These are phyloP conservation scores for Neckera pumila DNA, from an alignment of 225 moss, liverwort and hornwort species.

Conservation along the genomic window DNA sequence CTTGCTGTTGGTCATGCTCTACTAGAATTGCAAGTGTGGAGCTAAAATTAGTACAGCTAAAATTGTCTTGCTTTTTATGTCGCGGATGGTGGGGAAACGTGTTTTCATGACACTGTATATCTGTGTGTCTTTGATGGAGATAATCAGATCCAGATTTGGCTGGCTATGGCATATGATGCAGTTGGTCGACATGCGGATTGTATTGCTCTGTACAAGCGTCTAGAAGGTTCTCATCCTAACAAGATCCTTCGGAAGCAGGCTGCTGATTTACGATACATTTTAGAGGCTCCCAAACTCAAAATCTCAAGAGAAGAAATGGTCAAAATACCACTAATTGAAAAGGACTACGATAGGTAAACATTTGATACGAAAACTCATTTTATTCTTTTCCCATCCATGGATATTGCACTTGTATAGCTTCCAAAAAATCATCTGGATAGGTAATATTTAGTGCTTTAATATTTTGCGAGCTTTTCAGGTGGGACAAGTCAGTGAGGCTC, in stretches of 20 bases:
- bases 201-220: constrained; percentile 75
- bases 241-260: constrained; percentile 73
- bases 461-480: background rate
- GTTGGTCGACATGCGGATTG: constrained; percentile 85
- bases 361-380: background rate
- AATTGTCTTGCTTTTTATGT: background rate
- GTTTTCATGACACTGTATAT: constrained; percentile 4
- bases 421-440: background rate
- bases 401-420: background rate
- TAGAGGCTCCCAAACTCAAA: constrained; percentile 94
- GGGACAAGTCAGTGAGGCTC: background rate
- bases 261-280: constrained; percentile 81
- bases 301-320: constrained; percentile 97
- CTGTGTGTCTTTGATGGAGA: constrained; percentile 21
- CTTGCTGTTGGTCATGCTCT: background rate
- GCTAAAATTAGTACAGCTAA: background rate
- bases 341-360: constrained; percentile 71
- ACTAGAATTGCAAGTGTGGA: background rate
- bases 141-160: constrained; percentile 93
- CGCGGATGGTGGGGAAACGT: background rate
- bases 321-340: constrained; percentile 83
- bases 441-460: background rate
- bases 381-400: background rate
- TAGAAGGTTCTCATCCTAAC: constrained; percentile 81
- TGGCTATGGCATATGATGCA: constrained; percentile 98